Evolutionary conservation across 2,329 filamentous ascomycete genomes (phyloP), one percentile per base, ranked within the genome.

Genomic region (Trichophyton verrucosum): DNA sequence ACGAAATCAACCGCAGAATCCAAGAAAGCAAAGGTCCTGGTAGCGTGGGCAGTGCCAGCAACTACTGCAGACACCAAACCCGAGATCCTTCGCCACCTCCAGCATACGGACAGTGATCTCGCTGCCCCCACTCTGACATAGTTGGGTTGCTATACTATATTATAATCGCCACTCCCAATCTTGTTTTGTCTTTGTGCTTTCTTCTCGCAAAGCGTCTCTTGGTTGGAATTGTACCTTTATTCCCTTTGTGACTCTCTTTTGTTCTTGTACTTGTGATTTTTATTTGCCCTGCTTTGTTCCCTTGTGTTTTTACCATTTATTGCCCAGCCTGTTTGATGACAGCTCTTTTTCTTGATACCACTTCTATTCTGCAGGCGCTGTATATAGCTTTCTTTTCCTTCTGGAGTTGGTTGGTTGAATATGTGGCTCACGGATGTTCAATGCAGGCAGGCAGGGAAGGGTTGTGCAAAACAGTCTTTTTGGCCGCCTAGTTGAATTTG

Each of bases 1-100:
- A 86, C 65, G 94, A 97, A 73, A 92, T 97, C 68, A 90, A 91
- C 40, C 73, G 73, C 63, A 87, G 89, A 61, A 90, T 95, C 65
- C 89, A 92, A 66, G 89, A 96, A 66, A 89, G 96, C 75, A 94
- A 96, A 75, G 70, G 72, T 53, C 68, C 73, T 58, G 61, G 66
- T 20, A 67, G 64, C 57, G 70, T 67, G 40, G 40, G 40, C 36
- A 64, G 68, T 67, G 68, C 69, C 71, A 69, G 68, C 46, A 68
- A 68, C 24, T 74, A 72, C 59, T 76, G 73, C 72, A 69, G 71
- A 36, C 72, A 69, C 20, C 66, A 70, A 44, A 67, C 68, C 40
- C 71, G 70, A 49, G 74, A 76, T 56, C 70, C 72, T 58, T 65
- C 67, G 27, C 75, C 75, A 58, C 76, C 76, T 15, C 76, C 76